Evolutionary conservation across 768 basidiomycete species (phyloP).

Genomic region (Hygrocybe coccinea): DNA sequence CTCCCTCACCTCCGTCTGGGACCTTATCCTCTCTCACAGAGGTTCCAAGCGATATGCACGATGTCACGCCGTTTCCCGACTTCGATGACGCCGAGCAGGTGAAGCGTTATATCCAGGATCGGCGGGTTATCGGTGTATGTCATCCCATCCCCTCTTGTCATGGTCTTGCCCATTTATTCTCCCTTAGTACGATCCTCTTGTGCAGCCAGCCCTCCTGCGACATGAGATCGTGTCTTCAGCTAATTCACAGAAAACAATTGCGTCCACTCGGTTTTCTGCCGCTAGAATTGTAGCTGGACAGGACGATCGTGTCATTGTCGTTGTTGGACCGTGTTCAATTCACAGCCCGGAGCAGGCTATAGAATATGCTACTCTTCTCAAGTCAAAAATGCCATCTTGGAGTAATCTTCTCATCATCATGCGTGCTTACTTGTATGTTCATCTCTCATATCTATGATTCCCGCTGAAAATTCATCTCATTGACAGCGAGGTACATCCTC

Average conservation of each 20-base stretch:
- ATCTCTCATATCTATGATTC: conserved; percentile 4
- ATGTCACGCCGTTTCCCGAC: conserved; percentile 59
- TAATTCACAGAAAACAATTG: conserved; percentile 68
- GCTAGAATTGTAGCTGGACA: conserved; percentile 76
- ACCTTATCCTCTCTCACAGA: no score
- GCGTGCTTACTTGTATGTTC: conserved; percentile 93
- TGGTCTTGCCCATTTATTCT: conserved; percentile 10
- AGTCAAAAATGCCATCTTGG: conserved; percentile 70
- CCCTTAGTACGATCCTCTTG: conserved; percentile 86
- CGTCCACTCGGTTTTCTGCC: conserved; percentile 69
- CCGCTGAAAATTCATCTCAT: conserved; percentile 6
- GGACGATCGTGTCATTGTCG: conserved; percentile 89
- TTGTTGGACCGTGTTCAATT: conserved; percentile 94
- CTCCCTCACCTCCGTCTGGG: background rate
- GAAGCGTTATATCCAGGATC: conserved; percentile 73
- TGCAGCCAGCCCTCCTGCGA: conserved; percentile 85
- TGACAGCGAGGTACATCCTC: conserved; percentile 31
- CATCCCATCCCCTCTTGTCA: conserved; percentile 1
- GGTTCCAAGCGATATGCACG: conserved; percentile 36
- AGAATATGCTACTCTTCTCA: conserved; percentile 80
- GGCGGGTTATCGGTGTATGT: conserved; percentile 74
- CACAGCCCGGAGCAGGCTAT: conserved; percentile 82
- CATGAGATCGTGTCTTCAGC: conserved; percentile 74
- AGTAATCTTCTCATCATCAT: conserved; percentile 88
- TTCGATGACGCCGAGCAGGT: conserved; percentile 59